Percentiles rank a stretch among this genome's conserved stretches.
phyloP scores from a whole-genome alignment of 2,329 filamentous ascomycete genomes.

The Akanthomyces lecanii region DNA sequence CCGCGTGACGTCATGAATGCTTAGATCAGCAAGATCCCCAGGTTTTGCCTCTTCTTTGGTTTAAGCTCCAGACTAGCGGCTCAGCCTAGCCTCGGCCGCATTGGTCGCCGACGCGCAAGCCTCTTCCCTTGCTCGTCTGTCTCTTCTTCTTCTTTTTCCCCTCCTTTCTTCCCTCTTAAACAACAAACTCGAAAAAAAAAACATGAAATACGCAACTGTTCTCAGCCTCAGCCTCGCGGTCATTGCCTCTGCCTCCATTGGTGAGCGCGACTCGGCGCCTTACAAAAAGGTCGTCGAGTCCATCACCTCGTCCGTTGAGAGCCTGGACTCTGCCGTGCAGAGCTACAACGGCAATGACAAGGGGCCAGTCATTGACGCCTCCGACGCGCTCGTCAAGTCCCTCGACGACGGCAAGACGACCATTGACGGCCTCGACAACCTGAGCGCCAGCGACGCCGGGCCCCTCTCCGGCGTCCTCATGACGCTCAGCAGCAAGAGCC shows the following conservation, averaged over 20 bases:
- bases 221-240: constrained; percentile 4
- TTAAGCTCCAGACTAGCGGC: constrained; percentile 1
- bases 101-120: background rate
- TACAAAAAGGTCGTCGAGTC: constrained; percentile 13
- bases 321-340: constrained; percentile 11
- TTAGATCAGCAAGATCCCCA: background rate
- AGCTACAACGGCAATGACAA: constrained; percentile 10
- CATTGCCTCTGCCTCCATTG: constrained; percentile 9
- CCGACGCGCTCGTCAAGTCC: constrained; percentile 11
- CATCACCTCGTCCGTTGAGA: constrained; percentile 12
- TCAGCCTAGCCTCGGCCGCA: background rate
- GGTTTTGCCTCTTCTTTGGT: background rate
- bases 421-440: constrained; percentile 3
- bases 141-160: background rate
- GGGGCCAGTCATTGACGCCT: constrained; percentile 12
- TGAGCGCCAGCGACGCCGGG: constrained; percentile 5
- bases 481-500: constrained; percentile 11
- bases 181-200: background rate
- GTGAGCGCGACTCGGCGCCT: constrained; percentile 10
- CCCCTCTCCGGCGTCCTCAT: background rate
- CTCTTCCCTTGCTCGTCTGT: background rate
- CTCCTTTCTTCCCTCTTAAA: background rate
- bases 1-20: background rate
- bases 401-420: constrained; percentile 14
- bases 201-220: constrained; percentile 5